phyloP scores from a whole-genome alignment of 495 filamentous ascomycete genomes.

The Aspergillus cristatus region DNA sequence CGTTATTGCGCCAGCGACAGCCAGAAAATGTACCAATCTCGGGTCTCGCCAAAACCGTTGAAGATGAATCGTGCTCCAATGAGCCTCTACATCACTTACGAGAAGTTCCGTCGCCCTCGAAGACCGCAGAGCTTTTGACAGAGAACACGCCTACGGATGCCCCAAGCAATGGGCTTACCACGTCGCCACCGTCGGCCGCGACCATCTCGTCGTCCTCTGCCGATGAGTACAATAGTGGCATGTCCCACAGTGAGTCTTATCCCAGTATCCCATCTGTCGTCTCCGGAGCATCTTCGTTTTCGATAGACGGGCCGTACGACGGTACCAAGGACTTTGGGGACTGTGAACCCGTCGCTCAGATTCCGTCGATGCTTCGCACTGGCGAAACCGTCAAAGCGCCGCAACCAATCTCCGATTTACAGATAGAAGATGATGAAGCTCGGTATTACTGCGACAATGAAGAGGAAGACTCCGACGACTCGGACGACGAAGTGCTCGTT shows the following conservation, averaged over 20 bases:
- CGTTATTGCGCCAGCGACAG: slow-evolving; percentile 25
- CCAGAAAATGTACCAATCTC: slow-evolving; percentile 8
- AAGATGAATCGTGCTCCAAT: slow-evolving; percentile 19
- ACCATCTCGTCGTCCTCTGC: slow-evolving; percentile 43
- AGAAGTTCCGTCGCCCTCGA: slow-evolving; percentile 25
- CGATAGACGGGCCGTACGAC: slow-evolving; percentile 30
- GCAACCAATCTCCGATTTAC: slow-evolving; percentile 12
- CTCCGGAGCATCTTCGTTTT: slow-evolving; percentile 75
- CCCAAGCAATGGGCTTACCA: slow-evolving; percentile 35
- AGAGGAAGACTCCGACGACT: slow-evolving; percentile 34
- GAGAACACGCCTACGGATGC: slow-evolving; percentile 35
- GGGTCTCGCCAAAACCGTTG: not conserved
- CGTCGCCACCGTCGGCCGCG: slow-evolving; percentile 46
- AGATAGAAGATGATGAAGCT: slow-evolving; percentile 31
- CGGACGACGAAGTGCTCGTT: slow-evolving; percentile 42
- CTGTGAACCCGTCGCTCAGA: slow-evolving; percentile 12
- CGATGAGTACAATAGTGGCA: slow-evolving; percentile 47
- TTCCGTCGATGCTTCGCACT: slow-evolving; percentile 37
- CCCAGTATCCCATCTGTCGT: slow-evolving; percentile 69
- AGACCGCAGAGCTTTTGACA: slow-evolving; percentile 34
- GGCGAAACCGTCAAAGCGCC: slow-evolving; percentile 36
- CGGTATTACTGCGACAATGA: slow-evolving; percentile 39
- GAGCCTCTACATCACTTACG: slow-evolving; percentile 12
- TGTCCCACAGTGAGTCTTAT: slow-evolving; percentile 58
- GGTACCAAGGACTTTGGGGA: slow-evolving; percentile 21